Evolutionary conservation across 2,329 filamentous ascomycete species (phyloP), one percentile per base, ranked within the genome.

Genomic region (Aspergillus puulaauensis): DNA sequence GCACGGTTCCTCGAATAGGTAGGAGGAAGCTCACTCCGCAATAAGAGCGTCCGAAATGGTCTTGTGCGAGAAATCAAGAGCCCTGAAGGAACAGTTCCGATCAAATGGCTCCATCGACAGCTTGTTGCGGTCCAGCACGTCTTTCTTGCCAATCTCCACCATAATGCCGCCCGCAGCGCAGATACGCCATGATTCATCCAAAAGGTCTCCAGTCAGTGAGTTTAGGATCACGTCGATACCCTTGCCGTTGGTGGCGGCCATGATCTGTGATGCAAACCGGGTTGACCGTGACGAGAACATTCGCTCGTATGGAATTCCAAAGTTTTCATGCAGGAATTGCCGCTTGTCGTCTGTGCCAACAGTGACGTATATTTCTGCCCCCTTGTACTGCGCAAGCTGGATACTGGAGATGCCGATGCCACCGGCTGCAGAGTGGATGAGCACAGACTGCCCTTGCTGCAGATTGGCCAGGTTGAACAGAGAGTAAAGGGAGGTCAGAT

Each of bases 201-300:
- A 40, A 15, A 44, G 4, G 14, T 43, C 39, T 2, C 39, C 50
- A 3, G 50, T 44, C 2, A 44, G 6, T 9, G 37, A n/a, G n/a
- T 44, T 52, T 6, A 58, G 45, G n/a, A 54, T 63, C 12, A 69
- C 21, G 47, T 70, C 62, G 15, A 69, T 61, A 3, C 66, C 50
- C 15, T 27, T n/a, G 0, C 50, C 50, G 4, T 33, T 27, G 11
- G 37, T 52, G 1, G 19, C 19, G 14, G 23, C 23, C 4, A 52
- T 2, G 9, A 52, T 33, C 6, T 14, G 8, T 1, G 21, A 7
- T 61, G 61, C 9, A 33, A 69, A 67, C 14, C 44, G 45, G 14
- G 21, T 43, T 19, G 59, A 46, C 12, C 65, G 35, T 1, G 66
- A 68, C 33, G 55, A 59, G 46, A 68, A 71, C 8, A 71, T 69